Conservation (phyloP, 2,329 filamentous ascomycete species). For the Hypoxylon sp. region DNA sequence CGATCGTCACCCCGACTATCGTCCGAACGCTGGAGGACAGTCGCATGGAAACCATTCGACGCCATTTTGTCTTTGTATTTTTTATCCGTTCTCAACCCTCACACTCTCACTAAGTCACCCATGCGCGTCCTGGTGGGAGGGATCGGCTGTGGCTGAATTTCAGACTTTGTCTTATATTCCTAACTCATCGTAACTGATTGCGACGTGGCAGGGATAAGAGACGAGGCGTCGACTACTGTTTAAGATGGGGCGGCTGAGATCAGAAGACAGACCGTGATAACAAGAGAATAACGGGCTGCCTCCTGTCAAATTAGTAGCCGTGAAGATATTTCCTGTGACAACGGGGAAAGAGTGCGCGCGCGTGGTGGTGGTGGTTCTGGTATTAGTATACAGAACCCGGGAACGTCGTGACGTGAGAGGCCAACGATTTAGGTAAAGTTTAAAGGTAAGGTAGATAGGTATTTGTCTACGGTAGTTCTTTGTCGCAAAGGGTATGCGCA, state of each 20-base stretch:
- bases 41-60: slow-evolving; percentile 50
- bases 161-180: slow-evolving; percentile 34
- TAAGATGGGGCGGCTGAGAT: slow-evolving; percentile 11
- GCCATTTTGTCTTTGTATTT: slow-evolving; percentile 23
- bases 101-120: slow-evolving; percentile 15
- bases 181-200: slow-evolving; percentile 42
- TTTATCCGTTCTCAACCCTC: slow-evolving; percentile 5
- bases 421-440: slow-evolving; percentile 26
- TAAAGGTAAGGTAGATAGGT: slow-evolving; percentile 31
- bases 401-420: slow-evolving; percentile 31
- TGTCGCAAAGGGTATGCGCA: slow-evolving; percentile 48
- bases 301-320: slow-evolving; percentile 5
- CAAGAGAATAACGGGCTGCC: slow-evolving; percentile 4
- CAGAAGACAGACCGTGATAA: slow-evolving; percentile 8
- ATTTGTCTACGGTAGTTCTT: slow-evolving; percentile 46
- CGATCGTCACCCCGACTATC: slow-evolving; percentile 35
- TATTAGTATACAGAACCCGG: slow-evolving; percentile 9
- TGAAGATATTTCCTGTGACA: slow-evolving; percentile 8
- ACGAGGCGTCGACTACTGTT: slow-evolving; percentile 18
- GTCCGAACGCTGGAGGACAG: slow-evolving; percentile 47
- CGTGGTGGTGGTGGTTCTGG: slow-evolving; percentile 4
- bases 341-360: slow-evolving; percentile 4
- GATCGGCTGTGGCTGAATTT: slow-evolving; percentile 22
- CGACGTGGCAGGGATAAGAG: slow-evolving; percentile 27
- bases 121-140: slow-evolving; percentile 20